phyloP scores from a whole-genome alignment of 257 asterid genomes.

The Nicotiana noctiflora region DNA sequence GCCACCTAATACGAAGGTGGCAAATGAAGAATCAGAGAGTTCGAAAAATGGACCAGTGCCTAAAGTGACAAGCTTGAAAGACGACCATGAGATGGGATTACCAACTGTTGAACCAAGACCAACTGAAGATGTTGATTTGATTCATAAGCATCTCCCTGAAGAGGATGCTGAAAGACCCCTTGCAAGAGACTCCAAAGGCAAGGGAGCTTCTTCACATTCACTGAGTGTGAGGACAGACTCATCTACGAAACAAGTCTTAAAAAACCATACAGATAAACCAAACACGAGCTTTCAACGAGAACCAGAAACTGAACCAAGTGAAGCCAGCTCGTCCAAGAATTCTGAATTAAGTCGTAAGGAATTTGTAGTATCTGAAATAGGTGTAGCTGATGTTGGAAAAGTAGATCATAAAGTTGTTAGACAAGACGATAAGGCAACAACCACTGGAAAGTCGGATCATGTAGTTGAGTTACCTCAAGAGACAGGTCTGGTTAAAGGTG shows the following conservation, averaged over 20 bases:
- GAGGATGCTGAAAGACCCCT: not conserved
- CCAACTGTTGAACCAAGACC: conserved; percentile 1
- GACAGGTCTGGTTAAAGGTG: conserved; percentile 6
- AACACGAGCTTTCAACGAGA: not conserved
- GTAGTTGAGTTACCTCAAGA: conserved; percentile 10
- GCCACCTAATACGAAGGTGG: not conserved
- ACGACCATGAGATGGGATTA: not conserved
- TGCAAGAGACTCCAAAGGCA: not conserved
- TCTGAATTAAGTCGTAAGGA: not conserved
- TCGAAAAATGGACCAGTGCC: not conserved
- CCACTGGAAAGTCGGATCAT: conserved; percentile 8
- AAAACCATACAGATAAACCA: not conserved
- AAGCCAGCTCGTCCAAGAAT: not conserved
- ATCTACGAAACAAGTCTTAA: not conserved
- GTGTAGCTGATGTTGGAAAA: not conserved
- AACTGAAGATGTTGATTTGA: not conserved
- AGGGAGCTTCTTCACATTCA: not conserved
- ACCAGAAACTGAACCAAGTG: not conserved
- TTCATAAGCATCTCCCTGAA: not conserved
- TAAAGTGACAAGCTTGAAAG: not conserved
- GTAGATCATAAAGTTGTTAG: not conserved
- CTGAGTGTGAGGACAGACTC: not conserved
- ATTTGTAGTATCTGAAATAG: not conserved
- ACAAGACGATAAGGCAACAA: not conserved
- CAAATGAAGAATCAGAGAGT: not conserved